Evolutionary conservation across 73 alveolate species (phyloP).

Genomic region (Symbiodinium pilosum): DNA sequence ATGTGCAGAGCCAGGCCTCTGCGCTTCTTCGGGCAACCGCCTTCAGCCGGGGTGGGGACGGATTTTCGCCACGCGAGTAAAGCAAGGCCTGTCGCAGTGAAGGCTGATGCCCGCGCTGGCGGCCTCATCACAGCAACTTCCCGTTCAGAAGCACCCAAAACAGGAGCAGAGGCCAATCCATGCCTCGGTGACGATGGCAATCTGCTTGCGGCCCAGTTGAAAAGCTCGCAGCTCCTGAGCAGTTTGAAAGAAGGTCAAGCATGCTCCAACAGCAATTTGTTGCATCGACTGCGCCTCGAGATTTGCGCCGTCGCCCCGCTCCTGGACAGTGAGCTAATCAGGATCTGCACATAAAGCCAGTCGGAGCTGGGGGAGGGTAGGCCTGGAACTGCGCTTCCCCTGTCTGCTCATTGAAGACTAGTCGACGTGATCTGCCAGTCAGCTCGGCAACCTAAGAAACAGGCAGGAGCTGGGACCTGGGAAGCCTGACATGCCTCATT

Average conservation of each 20-base stretch:
- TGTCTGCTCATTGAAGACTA: conserved; percentile 77
- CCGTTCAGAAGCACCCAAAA: not conserved
- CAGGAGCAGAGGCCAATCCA: not conserved
- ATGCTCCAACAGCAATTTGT: no score
- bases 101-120: conserved; percentile 93
- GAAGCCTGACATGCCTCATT: no score
- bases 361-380: not conserved
- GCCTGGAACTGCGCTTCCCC: conserved; percentile 56
- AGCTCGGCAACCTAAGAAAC: conserved; percentile 69
- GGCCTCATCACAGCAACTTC: conserved; percentile 9
- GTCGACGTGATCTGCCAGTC: conserved; percentile 77
- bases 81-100: conserved; percentile 77
- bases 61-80: no score
- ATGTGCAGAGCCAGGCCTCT: not conserved
- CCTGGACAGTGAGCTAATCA: not conserved
- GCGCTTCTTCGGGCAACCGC: conserved; percentile 91
- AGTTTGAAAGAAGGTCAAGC: no score
- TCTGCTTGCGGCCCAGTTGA: conserved; percentile 69
- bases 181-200: conserved; percentile 92
- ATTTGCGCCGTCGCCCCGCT: conserved; percentile 88
- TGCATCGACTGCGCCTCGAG: conserved; percentile 34
- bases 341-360: not conserved
- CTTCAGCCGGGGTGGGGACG: no score
- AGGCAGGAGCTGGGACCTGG: not conserved
- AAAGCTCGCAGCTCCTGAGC: conserved; percentile 65